Evolutionary conservation across 371 early-diverging fungal genomes (phyloP).

Genomic region (Syncephalis plumigaleata): DNA sequence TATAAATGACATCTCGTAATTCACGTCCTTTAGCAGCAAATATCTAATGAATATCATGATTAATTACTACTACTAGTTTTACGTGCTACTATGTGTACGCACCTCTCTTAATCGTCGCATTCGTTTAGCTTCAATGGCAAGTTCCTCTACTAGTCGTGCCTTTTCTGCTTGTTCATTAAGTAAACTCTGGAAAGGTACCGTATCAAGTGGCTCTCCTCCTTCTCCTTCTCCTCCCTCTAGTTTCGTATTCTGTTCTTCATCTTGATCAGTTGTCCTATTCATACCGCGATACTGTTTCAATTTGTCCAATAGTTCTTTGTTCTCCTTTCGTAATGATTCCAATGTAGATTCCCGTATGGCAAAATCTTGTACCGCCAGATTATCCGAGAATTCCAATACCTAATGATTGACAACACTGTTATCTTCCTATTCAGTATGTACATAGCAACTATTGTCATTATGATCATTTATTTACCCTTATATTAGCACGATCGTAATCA

Average conservation of each 20-base stretch:
- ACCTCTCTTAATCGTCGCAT: conserved; percentile 45
- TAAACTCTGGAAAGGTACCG: conserved; percentile 29
- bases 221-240: conserved; percentile 1
- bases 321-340: conserved; percentile 35
- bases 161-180: conserved; percentile 33
- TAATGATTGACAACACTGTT: conserved; percentile 8
- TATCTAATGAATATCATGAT: conserved; percentile 11
- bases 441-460: background rate
- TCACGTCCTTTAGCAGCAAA: conserved; percentile 42
- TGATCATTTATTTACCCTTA: conserved; percentile 11
- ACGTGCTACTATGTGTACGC: background rate
- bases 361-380: conserved; percentile 44
- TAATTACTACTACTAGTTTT: background rate
- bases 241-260: conserved; percentile 10
- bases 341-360: conserved; percentile 44
- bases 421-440: no score
- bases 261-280: no score
- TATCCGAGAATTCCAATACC: conserved; percentile 48
- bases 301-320: conserved; percentile 20
- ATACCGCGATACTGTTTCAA: conserved; percentile 8
- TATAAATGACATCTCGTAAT: conserved; percentile 41
- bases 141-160: conserved; percentile 15
- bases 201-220: background rate
- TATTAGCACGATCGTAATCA: conserved; percentile 32
- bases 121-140: conserved; percentile 36